A percentile compares a stretch with the other conserved stretches of the same genome.
These are phyloP conservation scores for Ophiostoma fasciatum DNA, from an alignment of 2,329 filamentous ascomycete genomes.

Conservation along the genomic window DNA sequence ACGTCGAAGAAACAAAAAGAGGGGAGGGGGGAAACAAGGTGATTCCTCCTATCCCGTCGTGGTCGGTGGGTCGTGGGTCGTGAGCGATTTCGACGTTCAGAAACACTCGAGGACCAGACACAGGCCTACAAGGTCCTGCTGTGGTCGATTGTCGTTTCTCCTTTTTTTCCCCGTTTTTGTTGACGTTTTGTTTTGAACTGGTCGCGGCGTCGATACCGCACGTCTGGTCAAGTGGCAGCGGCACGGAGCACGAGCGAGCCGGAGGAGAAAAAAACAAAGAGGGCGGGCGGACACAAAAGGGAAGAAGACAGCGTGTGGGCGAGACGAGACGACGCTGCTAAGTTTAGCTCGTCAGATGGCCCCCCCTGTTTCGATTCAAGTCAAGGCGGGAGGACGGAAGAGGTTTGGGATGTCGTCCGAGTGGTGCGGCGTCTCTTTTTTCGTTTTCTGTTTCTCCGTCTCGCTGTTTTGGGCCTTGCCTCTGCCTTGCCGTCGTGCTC, in stretches of 20 bases:
- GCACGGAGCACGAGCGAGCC: too few species aligned
- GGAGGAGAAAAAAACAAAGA: too few species aligned
- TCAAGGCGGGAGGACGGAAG: too few species aligned
- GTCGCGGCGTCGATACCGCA: background rate
- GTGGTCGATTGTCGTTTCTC: background rate
- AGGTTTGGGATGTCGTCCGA: too few species aligned
- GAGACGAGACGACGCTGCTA: background rate
- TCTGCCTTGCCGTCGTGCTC: conserved; percentile 1
- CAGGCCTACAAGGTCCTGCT: background rate
- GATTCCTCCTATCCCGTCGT: background rate
- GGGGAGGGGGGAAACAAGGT: background rate
- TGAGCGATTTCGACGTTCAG: background rate
- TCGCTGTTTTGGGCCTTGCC: too few species aligned
- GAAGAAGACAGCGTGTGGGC: too few species aligned
- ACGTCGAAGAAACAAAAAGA: background rate
- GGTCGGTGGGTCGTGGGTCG: background rate
- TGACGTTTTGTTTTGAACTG: too few species aligned
- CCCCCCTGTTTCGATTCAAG: conserved; percentile 6
- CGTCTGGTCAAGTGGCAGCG: too few species aligned
- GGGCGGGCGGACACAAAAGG: background rate
- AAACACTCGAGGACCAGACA: background rate
- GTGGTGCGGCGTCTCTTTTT: too few species aligned
- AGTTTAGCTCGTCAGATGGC: too few species aligned
- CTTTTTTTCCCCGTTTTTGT: too few species aligned
- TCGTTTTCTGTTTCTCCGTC: too few species aligned